phyloP scores from a whole-genome alignment of 2,329 filamentous ascomycete species.

The Trichophyton mentagrophytes region DNA sequence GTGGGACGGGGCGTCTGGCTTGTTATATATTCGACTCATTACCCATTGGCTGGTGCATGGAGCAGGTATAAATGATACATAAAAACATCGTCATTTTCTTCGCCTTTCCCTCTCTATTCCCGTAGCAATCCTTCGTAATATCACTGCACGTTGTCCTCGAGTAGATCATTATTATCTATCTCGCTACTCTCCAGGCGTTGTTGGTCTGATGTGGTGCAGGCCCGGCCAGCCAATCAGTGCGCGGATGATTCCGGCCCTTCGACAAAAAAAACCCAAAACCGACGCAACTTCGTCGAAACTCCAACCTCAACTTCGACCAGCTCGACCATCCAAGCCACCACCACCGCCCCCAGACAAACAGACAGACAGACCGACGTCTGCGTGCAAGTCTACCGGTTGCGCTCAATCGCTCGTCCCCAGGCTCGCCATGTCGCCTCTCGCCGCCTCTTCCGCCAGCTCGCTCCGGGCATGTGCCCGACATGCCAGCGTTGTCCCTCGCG shows the following conservation, averaged over 20 bases:
- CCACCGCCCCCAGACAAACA: slow-evolving; percentile 4
- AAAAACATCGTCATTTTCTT: background rate
- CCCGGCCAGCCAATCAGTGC: slow-evolving; percentile 26
- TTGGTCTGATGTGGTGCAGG: background rate
- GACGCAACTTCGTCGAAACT: slow-evolving; percentile 17
- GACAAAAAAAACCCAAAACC: slow-evolving; percentile 21
- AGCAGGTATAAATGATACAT: background rate
- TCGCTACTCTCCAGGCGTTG: no score
- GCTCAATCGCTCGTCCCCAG: slow-evolving; percentile 22
- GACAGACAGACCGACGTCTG: background rate
- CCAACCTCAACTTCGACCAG: slow-evolving; percentile 16
- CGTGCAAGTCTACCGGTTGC: slow-evolving; percentile 12
- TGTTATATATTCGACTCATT: background rate
- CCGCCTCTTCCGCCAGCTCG: slow-evolving; percentile 50
- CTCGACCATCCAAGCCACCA: slow-evolving; percentile 7
- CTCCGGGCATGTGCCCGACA: slow-evolving; percentile 46
- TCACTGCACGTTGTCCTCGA: background rate
- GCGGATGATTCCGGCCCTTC: slow-evolving; percentile 27
- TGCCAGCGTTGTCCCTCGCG: slow-evolving; percentile 29
- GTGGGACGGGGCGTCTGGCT: background rate
- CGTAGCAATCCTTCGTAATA: background rate
- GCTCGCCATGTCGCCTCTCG: slow-evolving; percentile 52
- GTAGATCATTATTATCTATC: no score
- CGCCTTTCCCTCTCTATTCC: background rate
- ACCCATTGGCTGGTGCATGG: background rate